Evolutionary conservation across 371 early-diverging fungal species (phyloP).

Genomic region (Mucor circinelloides): DNA sequence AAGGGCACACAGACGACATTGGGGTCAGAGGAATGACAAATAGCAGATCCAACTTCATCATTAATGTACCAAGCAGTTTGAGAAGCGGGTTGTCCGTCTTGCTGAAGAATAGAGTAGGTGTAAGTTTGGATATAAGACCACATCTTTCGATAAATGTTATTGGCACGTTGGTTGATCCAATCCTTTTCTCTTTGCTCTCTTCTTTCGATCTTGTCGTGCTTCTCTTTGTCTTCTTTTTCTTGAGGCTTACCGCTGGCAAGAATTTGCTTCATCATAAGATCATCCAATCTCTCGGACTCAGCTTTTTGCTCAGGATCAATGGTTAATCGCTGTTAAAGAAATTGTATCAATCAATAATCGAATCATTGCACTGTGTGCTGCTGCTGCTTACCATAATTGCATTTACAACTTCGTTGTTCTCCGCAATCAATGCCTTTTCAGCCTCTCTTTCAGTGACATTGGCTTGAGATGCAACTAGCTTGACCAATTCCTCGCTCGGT

Average conservation of each 20-base stretch:
- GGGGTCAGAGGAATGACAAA: slow-evolving; percentile 57
- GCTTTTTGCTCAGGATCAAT: slow-evolving; percentile 43
- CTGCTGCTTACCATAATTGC: slow-evolving; percentile 59
- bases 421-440: slow-evolving; percentile 56
- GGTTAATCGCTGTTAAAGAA: slow-evolving; percentile 33
- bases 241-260: slow-evolving; percentile 47
- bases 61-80: slow-evolving; percentile 65
- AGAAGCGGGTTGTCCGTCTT: slow-evolving; percentile 53
- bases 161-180: slow-evolving; percentile 28
- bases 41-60: slow-evolving; percentile 63
- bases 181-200: slow-evolving; percentile 29
- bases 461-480: slow-evolving; percentile 64
- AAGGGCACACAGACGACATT: slow-evolving; percentile 60
- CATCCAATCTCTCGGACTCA: slow-evolving; percentile 44
- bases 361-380: background rate
- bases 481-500: slow-evolving; percentile 37
- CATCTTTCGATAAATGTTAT: slow-evolving; percentile 45
- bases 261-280: slow-evolving; percentile 46
- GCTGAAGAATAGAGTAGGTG: slow-evolving; percentile 56
- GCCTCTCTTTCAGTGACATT: slow-evolving; percentile 59
- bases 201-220: slow-evolving; percentile 35
- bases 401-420: slow-evolving; percentile 67
- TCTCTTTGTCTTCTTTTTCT: slow-evolving; percentile 48
- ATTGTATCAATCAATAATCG: background rate
- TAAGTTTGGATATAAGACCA: slow-evolving; percentile 64